These are phyloP conservation scores for Parachaetomium inaequale DNA, from an alignment of 495 filamentous ascomycete species.

Conservation along the genomic window DNA sequence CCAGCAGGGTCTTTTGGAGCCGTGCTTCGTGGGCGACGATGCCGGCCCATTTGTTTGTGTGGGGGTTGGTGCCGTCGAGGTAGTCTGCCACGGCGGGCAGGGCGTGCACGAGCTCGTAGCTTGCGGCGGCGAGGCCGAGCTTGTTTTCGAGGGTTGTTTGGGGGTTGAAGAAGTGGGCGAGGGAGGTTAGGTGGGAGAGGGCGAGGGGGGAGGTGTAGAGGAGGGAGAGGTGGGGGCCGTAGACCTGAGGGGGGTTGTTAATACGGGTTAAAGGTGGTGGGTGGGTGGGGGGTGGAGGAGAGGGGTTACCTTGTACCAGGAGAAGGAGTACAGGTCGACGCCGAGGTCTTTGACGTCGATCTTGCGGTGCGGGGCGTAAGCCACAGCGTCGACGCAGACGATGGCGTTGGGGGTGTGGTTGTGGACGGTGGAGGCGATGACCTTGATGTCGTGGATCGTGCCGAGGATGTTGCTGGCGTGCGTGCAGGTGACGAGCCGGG, in stretches of 20 bases:
- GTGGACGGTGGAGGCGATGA: slow-evolving; percentile 53
- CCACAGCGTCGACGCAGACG: slow-evolving; percentile 59
- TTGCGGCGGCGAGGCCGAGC: slow-evolving; percentile 60
- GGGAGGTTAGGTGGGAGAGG: slow-evolving; percentile 47
- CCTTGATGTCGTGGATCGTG: slow-evolving; percentile 59
- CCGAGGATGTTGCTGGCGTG: slow-evolving; percentile 70
- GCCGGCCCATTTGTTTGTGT: too few species aligned
- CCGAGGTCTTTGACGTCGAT: slow-evolving; percentile 63
- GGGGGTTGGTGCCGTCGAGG: slow-evolving; percentile 44
- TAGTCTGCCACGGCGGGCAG: slow-evolving; percentile 58
- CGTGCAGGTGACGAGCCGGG: slow-evolving; percentile 63
- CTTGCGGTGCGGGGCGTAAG: slow-evolving; percentile 64
- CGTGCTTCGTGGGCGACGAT: slow-evolving; percentile 56
- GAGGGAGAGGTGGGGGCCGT: slow-evolving; percentile 65
- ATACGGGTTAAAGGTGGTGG: background rate
- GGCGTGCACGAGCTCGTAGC: slow-evolving; percentile 61
- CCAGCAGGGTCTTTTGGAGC: slow-evolving; percentile 56
- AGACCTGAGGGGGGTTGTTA: slow-evolving; percentile 49
- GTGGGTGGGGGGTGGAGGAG: background rate
- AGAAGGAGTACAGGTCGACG: slow-evolving; percentile 72
- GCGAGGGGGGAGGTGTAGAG: slow-evolving; percentile 57
- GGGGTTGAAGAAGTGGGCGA: slow-evolving; percentile 68
- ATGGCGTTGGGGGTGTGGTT: slow-evolving; percentile 38
- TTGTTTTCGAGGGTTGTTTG: slow-evolving; percentile 55
- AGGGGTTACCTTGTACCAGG: slow-evolving; percentile 62